Conservation (phyloP, 2,329 filamentous ascomycete species). For the Dothidotthia symphoricarpi region DNA sequence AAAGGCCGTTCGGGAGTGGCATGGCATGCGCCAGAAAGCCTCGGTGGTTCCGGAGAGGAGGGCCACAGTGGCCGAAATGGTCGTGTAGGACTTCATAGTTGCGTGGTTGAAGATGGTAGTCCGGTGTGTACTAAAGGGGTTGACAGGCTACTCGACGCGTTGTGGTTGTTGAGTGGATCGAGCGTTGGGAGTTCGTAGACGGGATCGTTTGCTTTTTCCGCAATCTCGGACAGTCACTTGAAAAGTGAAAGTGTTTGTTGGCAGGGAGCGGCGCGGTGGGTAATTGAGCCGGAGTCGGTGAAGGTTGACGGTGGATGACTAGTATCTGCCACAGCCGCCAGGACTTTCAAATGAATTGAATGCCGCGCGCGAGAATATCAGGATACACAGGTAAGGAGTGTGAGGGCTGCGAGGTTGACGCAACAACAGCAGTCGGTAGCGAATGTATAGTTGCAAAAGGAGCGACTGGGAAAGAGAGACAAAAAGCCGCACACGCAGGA, state of each 20-base stretch:
- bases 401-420: constrained; percentile 15
- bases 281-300: constrained; percentile 3
- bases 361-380: constrained; percentile 10
- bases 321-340: constrained; percentile 27
- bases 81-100: constrained; percentile 34
- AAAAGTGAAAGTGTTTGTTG: too few species aligned
- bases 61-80: constrained; percentile 29
- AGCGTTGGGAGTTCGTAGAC: constrained; percentile 1
- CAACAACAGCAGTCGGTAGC: constrained; percentile 18
- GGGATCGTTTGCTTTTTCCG: constrained; percentile 2
- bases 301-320: constrained; percentile 8
- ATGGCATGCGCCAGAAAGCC: constrained; percentile 70
- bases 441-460: constrained; percentile 29
- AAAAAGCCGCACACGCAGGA: constrained; percentile 24
- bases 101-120: not conserved
- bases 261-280: too few species aligned
- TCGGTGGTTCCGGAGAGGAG: constrained; percentile 49
- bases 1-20: constrained; percentile 59
- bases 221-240: constrained; percentile 1
- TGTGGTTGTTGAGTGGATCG: constrained; percentile 1
- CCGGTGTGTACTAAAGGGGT: constrained; percentile 6
- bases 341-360: constrained; percentile 23
- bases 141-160: constrained; percentile 4
- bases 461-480: constrained; percentile 33
- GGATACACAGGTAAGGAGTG: constrained; percentile 33